These are phyloP conservation scores for Eucalyptus microcorys DNA, from an alignment of 345 rosid genomes.

Conservation along the genomic window DNA sequence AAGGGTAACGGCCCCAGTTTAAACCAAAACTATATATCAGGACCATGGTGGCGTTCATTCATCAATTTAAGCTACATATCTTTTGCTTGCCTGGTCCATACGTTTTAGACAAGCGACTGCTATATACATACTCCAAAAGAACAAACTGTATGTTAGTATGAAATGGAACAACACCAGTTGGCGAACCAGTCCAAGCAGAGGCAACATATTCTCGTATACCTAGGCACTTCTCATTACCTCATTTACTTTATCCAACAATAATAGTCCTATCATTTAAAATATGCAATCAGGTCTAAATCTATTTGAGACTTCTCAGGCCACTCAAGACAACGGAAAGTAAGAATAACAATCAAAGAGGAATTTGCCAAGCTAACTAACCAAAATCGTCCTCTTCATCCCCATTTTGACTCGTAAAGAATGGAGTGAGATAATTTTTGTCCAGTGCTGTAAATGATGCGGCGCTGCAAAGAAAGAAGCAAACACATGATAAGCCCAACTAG, in stretches of 20 bases:
- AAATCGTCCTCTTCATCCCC: conserved; percentile 53
- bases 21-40: neutral
- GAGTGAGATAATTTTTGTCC: conserved; percentile 76
- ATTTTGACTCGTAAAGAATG: conserved; percentile 76
- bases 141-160: neutral
- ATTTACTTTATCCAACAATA: too few species aligned
- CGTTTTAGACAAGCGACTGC: neutral
- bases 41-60: neutral
- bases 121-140: neutral
- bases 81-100: neutral
- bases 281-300: too few species aligned
- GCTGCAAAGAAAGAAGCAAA: conserved; percentile 19
- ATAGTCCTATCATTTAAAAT: too few species aligned
- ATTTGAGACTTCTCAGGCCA: neutral
- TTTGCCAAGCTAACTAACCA: conserved; percentile 19
- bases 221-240: neutral
- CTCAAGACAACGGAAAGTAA: neutral
- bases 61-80: neutral
- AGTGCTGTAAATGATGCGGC: conserved; percentile 64
- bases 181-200: neutral
- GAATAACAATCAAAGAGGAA: neutral
- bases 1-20: neutral
- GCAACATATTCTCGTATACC: neutral
- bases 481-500: neutral
- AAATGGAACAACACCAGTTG: neutral